phyloP scores from a whole-genome alignment of 768 basidiomycete genomes.

The Mrakia frigida region DNA sequence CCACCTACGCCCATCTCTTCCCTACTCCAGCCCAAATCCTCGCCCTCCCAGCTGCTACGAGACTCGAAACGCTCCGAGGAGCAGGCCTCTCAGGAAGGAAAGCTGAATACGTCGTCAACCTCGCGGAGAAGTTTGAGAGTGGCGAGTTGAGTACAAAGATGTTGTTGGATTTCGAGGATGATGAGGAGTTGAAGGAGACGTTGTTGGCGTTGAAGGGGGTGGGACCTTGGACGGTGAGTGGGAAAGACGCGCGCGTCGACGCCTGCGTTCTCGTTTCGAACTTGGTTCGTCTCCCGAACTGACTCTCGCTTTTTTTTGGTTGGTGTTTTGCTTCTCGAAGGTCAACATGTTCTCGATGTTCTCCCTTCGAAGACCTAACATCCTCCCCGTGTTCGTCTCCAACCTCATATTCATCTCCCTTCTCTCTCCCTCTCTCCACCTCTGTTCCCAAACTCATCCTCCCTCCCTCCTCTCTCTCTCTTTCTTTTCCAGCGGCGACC shows the following conservation, averaged over 20 bases:
- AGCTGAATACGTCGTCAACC: slow-evolving; percentile 80
- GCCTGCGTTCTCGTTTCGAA: background rate
- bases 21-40: slow-evolving; percentile 68
- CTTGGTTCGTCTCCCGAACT: background rate
- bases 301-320: background rate
- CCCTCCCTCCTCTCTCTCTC: background rate
- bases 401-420: slow-evolving; percentile 36
- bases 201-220: slow-evolving; percentile 74
- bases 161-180: slow-evolving; percentile 59
- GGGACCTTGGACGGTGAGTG: slow-evolving; percentile 55
- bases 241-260: background rate
- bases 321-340: background rate
- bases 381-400: slow-evolving; percentile 54
- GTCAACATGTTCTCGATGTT: slow-evolving; percentile 89
- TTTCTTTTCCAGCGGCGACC: slow-evolving; percentile 51
- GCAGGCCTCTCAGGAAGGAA: slow-evolving; percentile 81
- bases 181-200: slow-evolving; percentile 70
- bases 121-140: slow-evolving; percentile 73
- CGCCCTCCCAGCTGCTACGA: slow-evolving; percentile 32
- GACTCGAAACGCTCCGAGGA: slow-evolving; percentile 55
- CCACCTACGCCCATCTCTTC: slow-evolving; percentile 46
- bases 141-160: slow-evolving; percentile 70
- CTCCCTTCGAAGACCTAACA: slow-evolving; percentile 73
- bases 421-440: background rate
- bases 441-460: background rate